Evolutionary conservation across 129 eudicot species (phyloP), one percentile per base, ranked within the genome.

Genomic region (Centella asiatica): DNA sequence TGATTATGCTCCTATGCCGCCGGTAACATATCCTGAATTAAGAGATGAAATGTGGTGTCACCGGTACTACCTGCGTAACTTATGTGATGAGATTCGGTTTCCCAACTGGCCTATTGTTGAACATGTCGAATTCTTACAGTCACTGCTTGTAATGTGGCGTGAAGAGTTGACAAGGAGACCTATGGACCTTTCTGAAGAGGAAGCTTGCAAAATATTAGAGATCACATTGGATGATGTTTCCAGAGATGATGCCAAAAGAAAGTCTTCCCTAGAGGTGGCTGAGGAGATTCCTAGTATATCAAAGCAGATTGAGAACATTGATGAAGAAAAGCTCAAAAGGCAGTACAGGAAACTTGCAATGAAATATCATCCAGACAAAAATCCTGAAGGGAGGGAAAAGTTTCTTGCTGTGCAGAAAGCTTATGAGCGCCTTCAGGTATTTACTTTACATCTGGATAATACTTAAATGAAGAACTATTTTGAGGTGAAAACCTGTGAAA

Each of bases 11-110:
- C 99, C 96, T 63, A 92, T 92, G 96, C 99, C 99, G 66, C 99
- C 99, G 4, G 99, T 92, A 45, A 92, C 99, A n/a, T 92, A 92
- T 74, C 94, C 99, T 2, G 95, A 87, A 75, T 74, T 92, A 64
- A 82, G 82, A 61, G 99, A 92, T 72, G 99, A 92, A 74, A 92
- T 92, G 99, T 92, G 99, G 99, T 92, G 99, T 62, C 96, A 92
- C 69, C 95, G 99, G 42, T 92, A 92, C 69, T 92, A 92, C 74
- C 95, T 92, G 11, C 72, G 99, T 19, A 92, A 92, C 69, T 72
- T 92, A 48, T 92, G 99, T 56, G 99, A 92, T 60, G 99, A 92
- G 76, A 78, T 92, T 51, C 75, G 81, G 47, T 92, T 92, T 80
- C 96, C 99, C 6, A 84, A 84, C 64, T 92, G 99, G 99, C 96